Evolutionary conservation across 2,329 filamentous ascomycete species (phyloP), one percentile per base, ranked within the genome.

Genomic region (Boeremia exigua): DNA sequence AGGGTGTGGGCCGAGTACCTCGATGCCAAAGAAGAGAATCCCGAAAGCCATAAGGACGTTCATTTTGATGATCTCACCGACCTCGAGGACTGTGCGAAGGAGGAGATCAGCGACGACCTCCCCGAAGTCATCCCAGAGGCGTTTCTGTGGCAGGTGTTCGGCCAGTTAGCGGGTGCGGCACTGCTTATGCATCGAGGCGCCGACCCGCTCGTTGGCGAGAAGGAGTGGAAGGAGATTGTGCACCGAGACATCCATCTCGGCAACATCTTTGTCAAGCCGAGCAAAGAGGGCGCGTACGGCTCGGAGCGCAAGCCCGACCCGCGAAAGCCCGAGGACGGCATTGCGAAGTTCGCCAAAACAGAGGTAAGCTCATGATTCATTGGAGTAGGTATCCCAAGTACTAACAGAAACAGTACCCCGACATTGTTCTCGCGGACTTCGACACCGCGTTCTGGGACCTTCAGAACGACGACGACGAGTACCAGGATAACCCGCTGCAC

Each of bases 121-220:
- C 45, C 45, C 12, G 17, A 14, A 5, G 27, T 32, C 14, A 52
- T 54, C 10, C 48, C 46, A 4, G 54, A 51, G 38, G 25, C 27
- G 2, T 58, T 60, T 12, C 27, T 58, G 3, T 60, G 58, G 46
- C 33, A 46, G 5, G 34, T 60, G 2, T 60, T 60, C 25, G 37
- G 43, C 12, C 29, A 45, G 7, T 32, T 55, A 11, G 50, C 40
- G 14, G 46, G 42, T 11, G 54, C 50, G 1, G 37, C n/a, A 6
- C 25, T 37, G 2, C 17, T 58, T 6, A 38, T 55, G 32, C 40
- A 48, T 5, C 39, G 38, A 14, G 43, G 52, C 3, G 32, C 28
- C 6, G 34, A 42, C 2, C 33, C 34, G 11, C 12, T 45, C 0
- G 14, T 45, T 25, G 34, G 25, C n/a, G n/a, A 42, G 14, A 17